These are phyloP conservation scores for Colletotrichum salicis DNA, from an alignment of 2,329 filamentous ascomycete genomes.

Conservation along the genomic window DNA sequence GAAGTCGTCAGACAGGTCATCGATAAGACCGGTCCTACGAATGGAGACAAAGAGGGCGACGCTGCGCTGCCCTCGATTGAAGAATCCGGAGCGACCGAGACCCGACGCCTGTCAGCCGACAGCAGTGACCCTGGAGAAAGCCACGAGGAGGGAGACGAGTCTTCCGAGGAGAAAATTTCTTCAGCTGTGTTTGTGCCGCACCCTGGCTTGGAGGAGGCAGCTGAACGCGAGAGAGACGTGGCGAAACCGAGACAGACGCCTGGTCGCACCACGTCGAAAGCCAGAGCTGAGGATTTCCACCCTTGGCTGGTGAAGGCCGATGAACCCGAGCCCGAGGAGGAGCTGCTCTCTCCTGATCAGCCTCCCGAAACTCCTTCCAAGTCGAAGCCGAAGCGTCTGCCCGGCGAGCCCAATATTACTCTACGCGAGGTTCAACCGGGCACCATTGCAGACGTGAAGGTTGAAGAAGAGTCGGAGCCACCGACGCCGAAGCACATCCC, in stretches of 20 bases:
- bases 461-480: conserved; percentile 56
- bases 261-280: conserved; percentile 29
- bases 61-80: conserved; percentile 18
- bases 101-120: conserved; percentile 51
- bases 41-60: conserved; percentile 16
- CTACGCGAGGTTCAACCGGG: conserved; percentile 46
- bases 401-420: conserved; percentile 27
- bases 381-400: conserved; percentile 30
- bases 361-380: conserved; percentile 24
- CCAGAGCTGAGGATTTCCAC: conserved; percentile 50
- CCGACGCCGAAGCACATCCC: conserved; percentile 46
- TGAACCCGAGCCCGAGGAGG: conserved; percentile 54
- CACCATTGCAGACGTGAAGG: conserved; percentile 51
- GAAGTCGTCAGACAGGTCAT: not conserved
- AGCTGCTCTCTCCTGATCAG: conserved; percentile 19
- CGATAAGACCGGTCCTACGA: conserved; percentile 24
- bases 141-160: conserved; percentile 66
- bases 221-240: conserved; percentile 43
- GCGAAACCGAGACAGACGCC: conserved; percentile 39
- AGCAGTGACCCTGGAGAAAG: conserved; percentile 51
- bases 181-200: conserved; percentile 86
- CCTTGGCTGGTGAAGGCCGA: conserved; percentile 70
- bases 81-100: conserved; percentile 29
- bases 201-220: conserved; percentile 62
- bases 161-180: conserved; percentile 86